Conservation (phyloP, 73 alveolate species). For the Halteria grandinella region DNA sequence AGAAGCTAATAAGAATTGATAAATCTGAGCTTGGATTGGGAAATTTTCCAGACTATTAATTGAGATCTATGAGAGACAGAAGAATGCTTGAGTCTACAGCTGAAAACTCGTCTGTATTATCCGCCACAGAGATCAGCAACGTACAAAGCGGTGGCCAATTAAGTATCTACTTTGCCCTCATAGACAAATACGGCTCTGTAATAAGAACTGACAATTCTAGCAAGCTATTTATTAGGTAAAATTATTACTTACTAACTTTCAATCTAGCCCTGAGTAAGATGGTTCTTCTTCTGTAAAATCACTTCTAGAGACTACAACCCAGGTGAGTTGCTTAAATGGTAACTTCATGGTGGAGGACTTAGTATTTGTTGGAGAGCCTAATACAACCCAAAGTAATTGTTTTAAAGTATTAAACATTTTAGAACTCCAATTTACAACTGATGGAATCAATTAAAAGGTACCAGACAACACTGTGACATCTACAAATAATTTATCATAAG, state of each 20-base stretch:
- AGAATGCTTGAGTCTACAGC: too few species aligned
- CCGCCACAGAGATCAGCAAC: too few species aligned
- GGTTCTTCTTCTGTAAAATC: background rate
- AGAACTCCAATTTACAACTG: conserved; percentile 2
- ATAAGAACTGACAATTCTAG: background rate
- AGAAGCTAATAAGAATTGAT: too few species aligned
- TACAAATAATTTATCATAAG: too few species aligned
- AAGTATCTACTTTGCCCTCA: conserved; percentile 19
- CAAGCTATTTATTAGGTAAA: too few species aligned
- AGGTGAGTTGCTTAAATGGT: background rate
- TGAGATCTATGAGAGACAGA: too few species aligned
- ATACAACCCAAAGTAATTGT: background rate
- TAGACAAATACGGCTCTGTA: conserved; percentile 5
- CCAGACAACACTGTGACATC: conserved; percentile 5
- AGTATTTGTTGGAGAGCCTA: background rate
- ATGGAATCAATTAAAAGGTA: conserved; percentile 9
- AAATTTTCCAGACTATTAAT: too few species aligned
- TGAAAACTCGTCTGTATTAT: too few species aligned
- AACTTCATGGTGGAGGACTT: background rate
- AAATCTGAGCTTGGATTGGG: too few species aligned
- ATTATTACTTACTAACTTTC: background rate
- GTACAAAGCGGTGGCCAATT: too few species aligned
- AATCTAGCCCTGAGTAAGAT: background rate
- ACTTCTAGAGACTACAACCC: conserved; percentile 3
- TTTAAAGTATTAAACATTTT: background rate